phyloP scores from a whole-genome alignment of 176 grass and related monocot species.

The Musa itinerans region DNA sequence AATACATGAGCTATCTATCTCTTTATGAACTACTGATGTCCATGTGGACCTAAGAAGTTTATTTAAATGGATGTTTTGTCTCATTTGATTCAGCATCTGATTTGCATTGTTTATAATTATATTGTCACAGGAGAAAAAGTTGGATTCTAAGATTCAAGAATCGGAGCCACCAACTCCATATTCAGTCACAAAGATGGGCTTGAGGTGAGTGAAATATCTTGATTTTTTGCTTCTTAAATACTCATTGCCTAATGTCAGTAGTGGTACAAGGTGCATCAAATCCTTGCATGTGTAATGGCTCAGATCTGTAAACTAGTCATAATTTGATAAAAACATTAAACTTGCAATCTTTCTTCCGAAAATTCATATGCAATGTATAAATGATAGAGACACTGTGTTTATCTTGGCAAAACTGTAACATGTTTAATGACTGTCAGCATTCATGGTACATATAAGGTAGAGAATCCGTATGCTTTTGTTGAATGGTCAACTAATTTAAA shows the following conservation, averaged over 20 bases:
- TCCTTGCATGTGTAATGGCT: not conserved
- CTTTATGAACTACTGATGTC: not conserved
- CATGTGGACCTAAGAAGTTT: not conserved
- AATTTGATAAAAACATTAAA: not conserved
- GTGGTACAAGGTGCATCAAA: not conserved
- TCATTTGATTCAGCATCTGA: not conserved
- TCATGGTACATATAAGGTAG: too few species aligned
- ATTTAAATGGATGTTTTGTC: not conserved
- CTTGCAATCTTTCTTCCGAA: not conserved
- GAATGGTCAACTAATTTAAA: too few species aligned
- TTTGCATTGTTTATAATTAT: slow-evolving; percentile 20
- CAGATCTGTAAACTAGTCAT: not conserved
- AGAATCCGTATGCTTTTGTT: too few species aligned
- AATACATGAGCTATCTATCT: not conserved
- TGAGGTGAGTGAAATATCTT: slow-evolving; percentile 51
- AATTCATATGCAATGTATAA: not conserved
- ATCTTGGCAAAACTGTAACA: too few species aligned
- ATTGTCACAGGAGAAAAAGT: slow-evolving; percentile 57
- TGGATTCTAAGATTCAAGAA: slow-evolving; percentile 65
- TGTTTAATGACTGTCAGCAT: too few species aligned
- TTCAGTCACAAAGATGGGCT: slow-evolving; percentile 23
- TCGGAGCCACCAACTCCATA: slow-evolving; percentile 38
- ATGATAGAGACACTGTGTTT: not conserved
- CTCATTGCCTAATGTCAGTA: not conserved
- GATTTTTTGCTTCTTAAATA: not conserved